These are phyloP conservation scores for Lasiosphaeria ovina DNA, from an alignment of 495 filamentous ascomycete species.

Conservation along the genomic window DNA sequence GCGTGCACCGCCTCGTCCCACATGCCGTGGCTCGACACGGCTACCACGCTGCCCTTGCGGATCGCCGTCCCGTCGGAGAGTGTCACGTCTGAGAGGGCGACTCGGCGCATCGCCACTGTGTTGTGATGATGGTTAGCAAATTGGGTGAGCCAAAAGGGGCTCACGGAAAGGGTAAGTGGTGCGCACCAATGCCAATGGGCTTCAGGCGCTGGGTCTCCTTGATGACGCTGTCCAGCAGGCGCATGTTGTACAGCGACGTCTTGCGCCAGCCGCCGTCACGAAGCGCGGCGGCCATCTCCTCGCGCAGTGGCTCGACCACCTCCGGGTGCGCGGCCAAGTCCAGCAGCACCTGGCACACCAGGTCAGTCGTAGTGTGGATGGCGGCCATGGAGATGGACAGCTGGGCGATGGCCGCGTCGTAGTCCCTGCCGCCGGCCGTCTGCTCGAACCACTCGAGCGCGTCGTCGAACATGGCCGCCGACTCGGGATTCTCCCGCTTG, in stretches of 20 bases:
- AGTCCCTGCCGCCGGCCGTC: conserved; percentile 26
- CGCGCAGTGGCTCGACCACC: conserved; percentile 32
- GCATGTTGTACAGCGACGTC: conserved; percentile 50
- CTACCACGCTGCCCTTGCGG: conserved; percentile 45
- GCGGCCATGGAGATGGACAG: conserved; percentile 29
- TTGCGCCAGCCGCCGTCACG: conserved; percentile 43
- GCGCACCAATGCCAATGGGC: conserved; percentile 23
- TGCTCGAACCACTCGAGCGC: conserved; percentile 37
- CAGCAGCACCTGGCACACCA: conserved; percentile 34
- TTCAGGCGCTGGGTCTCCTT: conserved; percentile 47
- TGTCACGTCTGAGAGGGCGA: conserved; percentile 34
- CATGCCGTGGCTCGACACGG: conserved; percentile 33
- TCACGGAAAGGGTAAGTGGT: background rate
- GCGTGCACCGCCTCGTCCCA: conserved; percentile 44
- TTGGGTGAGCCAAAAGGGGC: background rate
- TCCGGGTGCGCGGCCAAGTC: conserved; percentile 39
- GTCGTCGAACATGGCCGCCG: conserved; percentile 27
- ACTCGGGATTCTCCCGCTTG: conserved; percentile 16
- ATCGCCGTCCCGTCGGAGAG: conserved; percentile 51
- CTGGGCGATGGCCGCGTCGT: conserved; percentile 30
- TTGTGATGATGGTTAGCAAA: background rate
- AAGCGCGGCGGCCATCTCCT: conserved; percentile 37
- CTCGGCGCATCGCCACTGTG: conserved; percentile 42
- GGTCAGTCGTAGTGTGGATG: conserved; percentile 40
- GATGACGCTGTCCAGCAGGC: conserved; percentile 51